Evolutionary conservation across 2,329 filamentous ascomycete species (phyloP).

Genomic region (Grosmannia serpens): DNA sequence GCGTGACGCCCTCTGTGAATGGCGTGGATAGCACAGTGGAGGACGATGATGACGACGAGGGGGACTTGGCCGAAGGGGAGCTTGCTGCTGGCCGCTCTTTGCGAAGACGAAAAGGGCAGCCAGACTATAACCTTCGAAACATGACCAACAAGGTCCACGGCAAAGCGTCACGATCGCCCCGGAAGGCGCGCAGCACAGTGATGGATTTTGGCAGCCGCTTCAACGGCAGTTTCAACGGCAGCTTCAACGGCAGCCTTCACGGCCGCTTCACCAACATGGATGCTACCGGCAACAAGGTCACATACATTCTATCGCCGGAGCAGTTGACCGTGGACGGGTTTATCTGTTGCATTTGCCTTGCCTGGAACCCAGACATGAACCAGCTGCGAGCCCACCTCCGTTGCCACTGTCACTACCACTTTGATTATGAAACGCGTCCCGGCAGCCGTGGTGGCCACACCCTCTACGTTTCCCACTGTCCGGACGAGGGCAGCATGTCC

Average conservation of each 20-base stretch:
- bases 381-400: slow-evolving; percentile 38
- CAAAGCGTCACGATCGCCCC: slow-evolving; percentile 28
- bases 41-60: slow-evolving; percentile 23
- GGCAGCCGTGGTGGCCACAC: slow-evolving; percentile 23
- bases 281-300: slow-evolving; percentile 24
- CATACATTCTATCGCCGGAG: slow-evolving; percentile 32
- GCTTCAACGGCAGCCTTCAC: not conserved
- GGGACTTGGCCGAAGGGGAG: slow-evolving; percentile 11
- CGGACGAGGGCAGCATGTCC: slow-evolving; percentile 8
- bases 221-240: slow-evolving; percentile 10
- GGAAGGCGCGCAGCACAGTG: not conserved
- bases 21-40: slow-evolving; percentile 16
- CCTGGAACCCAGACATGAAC: slow-evolving; percentile 32
- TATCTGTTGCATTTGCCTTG: slow-evolving; percentile 39
- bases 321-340: slow-evolving; percentile 36
- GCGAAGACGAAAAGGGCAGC: slow-evolving; percentile 33
- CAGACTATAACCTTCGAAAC: slow-evolving; percentile 48
- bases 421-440: slow-evolving; percentile 26
- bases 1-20: slow-evolving; percentile 5
- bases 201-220: slow-evolving; percentile 1
- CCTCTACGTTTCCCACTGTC: slow-evolving; percentile 26
- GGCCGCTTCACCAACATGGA: not conserved
- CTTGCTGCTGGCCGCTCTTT: slow-evolving; percentile 40
- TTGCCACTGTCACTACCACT: slow-evolving; percentile 33
- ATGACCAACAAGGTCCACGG: slow-evolving; percentile 47